Evolutionary conservation across 352 stramenopile species (phyloP), one percentile per base, ranked within the genome.

Genomic region (Globisporangium paddicum): DNA sequence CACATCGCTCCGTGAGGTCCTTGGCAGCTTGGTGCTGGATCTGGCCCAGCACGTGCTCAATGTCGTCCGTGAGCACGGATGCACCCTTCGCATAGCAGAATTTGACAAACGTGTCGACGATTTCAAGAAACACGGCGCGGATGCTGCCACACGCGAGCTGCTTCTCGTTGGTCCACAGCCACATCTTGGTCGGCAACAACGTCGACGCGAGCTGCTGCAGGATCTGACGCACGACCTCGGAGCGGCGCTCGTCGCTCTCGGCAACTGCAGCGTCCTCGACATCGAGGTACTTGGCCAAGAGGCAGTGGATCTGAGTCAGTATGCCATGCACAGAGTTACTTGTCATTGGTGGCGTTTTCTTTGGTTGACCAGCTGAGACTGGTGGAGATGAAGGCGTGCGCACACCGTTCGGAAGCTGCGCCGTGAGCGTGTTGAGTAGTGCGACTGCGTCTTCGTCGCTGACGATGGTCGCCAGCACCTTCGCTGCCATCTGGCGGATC

Each of bases 401-500:
- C 11, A 86, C 65, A 16, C 72, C 74, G 28, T 66, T 67, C 23
- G 77, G 77, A n/a, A 90, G 67, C 46, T 74, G 50, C 7, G 54
- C 45, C 16, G 67, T 73, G 5, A 91, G 66, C 40, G 45, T 50
- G 3, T 50, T 59, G 44, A 89, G 52, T 16, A 90, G 55, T 1
- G n/a, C 55, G 9, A 72, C 55, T n/a, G 77, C 76, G 46, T 88
- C 68, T n/a, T 67, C 67, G 32, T 87, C 71, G 16, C 67, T 74
- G 3, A 89, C 68, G 37, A 95, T 91, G 9, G 79, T 64, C 0
- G 77, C 84, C 26, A 95, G 54, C n/a, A 89, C 86, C 51, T 85
- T 75, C 0, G 82, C 82, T 37, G 86, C 79, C 80, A 95, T 95
- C 28, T 87, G 67, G 18, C 84, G 84, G 37, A 90, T 86, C 34